Percentiles rank a stretch among this genome's conserved stretches.
Evolutionary conservation across 441 rosid species (phyloP).

Genomic region (Populus hybrid): DNA sequence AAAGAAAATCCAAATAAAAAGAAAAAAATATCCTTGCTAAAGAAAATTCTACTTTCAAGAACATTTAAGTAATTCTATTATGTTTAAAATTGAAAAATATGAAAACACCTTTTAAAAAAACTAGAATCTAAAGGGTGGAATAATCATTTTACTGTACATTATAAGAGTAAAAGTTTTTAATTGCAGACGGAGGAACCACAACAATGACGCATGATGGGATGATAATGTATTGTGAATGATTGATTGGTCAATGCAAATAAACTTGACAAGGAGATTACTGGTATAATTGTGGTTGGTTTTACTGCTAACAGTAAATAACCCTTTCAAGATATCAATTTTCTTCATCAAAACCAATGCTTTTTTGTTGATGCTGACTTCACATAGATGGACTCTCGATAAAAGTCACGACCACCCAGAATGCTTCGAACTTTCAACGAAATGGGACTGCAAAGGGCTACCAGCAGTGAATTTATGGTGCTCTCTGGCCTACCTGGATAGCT

Average conservation of each 20-base stretch:
- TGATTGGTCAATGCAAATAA: not conserved
- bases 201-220: too few species aligned
- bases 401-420: not conserved
- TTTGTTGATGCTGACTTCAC: constrained; percentile 18
- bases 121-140: too few species aligned
- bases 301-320: not conserved
- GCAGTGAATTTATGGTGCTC: not conserved
- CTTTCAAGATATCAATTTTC: not conserved
- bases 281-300: not conserved
- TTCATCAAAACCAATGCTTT: not conserved
- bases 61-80: too few species aligned
- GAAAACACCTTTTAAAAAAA: too few species aligned
- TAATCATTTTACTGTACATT: too few species aligned
- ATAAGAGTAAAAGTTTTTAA: too few species aligned
- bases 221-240: not conserved
- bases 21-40: too few species aligned
- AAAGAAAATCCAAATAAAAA: too few species aligned
- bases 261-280: not conserved
- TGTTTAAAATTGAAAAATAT: too few species aligned
- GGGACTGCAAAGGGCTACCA: not conserved
- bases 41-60: too few species aligned
- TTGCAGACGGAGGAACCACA: too few species aligned
- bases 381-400: not conserved
- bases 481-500: not conserved
- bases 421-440: not conserved